These are phyloP conservation scores for Acacia concinna DNA, from an alignment of 331 rosid genomes.

Conservation along the genomic window DNA sequence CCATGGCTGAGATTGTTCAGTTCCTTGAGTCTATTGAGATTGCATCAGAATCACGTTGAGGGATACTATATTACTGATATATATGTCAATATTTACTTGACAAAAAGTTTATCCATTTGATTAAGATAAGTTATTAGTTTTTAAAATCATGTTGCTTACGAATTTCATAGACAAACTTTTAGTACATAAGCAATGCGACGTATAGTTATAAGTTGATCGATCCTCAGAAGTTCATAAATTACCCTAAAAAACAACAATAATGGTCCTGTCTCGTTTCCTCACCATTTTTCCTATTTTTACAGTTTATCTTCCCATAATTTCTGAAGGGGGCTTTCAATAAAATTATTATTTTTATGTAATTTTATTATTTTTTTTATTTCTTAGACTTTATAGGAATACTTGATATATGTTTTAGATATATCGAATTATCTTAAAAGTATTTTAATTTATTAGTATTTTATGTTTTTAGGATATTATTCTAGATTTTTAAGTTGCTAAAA, in stretches of 20 bases:
- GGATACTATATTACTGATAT: background rate
- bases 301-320: conserved; percentile 20
- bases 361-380: too few species aligned
- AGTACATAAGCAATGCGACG: background rate
- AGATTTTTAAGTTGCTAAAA: too few species aligned
- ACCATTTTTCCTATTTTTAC: conserved; percentile 22
- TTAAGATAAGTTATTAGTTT: background rate
- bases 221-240: background rate
- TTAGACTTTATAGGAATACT: too few species aligned
- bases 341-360: too few species aligned
- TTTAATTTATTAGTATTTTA: too few species aligned
- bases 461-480: too few species aligned
- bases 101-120: background rate
- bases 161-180: background rate
- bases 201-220: background rate
- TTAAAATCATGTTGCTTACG: background rate
- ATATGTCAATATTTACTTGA: background rate
- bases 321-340: too few species aligned
- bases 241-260: background rate
- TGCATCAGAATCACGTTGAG: conserved; percentile 56
- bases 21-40: conserved; percentile 91
- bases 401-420: too few species aligned
- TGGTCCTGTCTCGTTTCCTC: conserved; percentile 31
- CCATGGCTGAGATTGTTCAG: conserved; percentile 98
- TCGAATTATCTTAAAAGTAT: too few species aligned